phyloP scores from a whole-genome alignment of 805 yeast species.

The Wickerhamomyces sydowiorum region DNA sequence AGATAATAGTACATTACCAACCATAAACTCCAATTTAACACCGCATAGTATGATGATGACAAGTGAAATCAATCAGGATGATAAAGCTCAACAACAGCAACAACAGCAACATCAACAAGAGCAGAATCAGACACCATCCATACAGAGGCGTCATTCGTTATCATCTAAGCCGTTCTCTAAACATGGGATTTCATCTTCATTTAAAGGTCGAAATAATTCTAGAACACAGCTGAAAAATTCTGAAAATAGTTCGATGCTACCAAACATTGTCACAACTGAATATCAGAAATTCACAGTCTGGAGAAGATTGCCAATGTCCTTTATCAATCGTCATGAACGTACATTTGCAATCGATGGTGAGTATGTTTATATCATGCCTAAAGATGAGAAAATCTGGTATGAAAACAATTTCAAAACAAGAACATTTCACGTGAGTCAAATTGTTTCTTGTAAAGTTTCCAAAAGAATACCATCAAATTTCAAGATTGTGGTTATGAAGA shows the following conservation, averaged over 20 bases:
- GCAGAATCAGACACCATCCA: neutral
- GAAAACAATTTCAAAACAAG: slow-evolving; percentile 71
- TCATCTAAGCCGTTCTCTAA: slow-evolving; percentile 5
- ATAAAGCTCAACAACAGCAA: neutral
- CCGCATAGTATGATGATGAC: slow-evolving; percentile 22
- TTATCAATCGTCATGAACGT: slow-evolving; percentile 74
- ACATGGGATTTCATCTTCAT: slow-evolving; percentile 18
- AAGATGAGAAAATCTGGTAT: slow-evolving; percentile 70
- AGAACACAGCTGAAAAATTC: slow-evolving; percentile 10
- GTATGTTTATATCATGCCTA: slow-evolving; percentile 81
- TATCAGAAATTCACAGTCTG: slow-evolving; percentile 84
- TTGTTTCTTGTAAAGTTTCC: slow-evolving; percentile 70
- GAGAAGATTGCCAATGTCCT: slow-evolving; percentile 83
- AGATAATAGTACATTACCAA: slow-evolving; percentile 21
- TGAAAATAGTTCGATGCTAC: slow-evolving; percentile 13
- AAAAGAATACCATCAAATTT: slow-evolving; percentile 71
- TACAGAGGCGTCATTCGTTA: neutral
- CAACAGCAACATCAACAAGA: slow-evolving; percentile 1
- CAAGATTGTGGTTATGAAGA: slow-evolving; percentile 70
- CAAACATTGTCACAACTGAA: slow-evolving; percentile 24
- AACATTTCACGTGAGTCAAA: slow-evolving; percentile 79
- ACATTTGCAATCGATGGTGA: slow-evolving; percentile 91
- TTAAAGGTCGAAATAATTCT: slow-evolving; percentile 13
- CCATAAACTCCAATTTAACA: slow-evolving; percentile 20
- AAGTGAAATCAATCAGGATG: slow-evolving; percentile 1